These are phyloP conservation scores for Pyrus communis DNA, from an alignment of 306 rosid species.

Conservation along the genomic window DNA sequence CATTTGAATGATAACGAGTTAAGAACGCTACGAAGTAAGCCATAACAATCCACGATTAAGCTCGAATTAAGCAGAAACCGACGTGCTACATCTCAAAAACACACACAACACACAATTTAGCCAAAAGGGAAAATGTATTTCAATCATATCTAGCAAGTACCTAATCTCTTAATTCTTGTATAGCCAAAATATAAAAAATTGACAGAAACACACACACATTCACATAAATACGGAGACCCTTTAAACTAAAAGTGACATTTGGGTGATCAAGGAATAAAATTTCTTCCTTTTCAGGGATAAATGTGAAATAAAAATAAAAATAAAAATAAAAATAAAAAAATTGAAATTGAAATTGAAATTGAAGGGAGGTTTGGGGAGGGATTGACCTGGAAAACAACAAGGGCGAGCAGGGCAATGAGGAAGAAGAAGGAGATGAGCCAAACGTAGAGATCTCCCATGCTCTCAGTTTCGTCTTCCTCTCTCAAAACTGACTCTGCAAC, in stretches of 20 bases:
- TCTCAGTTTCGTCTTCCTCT: conserved; percentile 3
- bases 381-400: conserved; percentile 79
- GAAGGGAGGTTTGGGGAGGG: neutral
- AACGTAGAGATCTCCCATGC: conserved; percentile 63
- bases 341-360: neutral
- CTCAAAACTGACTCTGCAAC: neutral
- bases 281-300: too few relatives aligned
- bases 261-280: too few relatives aligned
- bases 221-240: neutral
- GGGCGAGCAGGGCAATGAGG: conserved; percentile 59
- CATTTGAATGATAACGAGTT: neutral
- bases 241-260: too few relatives aligned
- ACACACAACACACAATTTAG: neutral
- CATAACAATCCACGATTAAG: neutral
- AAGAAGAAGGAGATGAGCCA: conserved; percentile 93
- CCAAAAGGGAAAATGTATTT: neutral
- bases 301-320: too few relatives aligned
- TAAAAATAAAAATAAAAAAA: too few relatives aligned
- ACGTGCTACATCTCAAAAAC: neutral
- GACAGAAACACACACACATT: too few relatives aligned
- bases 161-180: neutral
- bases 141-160: neutral
- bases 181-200: neutral
- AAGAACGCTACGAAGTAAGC: too few relatives aligned
- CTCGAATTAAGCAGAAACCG: neutral